Conservation (phyloP, 192 early-diverging fungal species). For the Backusella circina region DNA sequence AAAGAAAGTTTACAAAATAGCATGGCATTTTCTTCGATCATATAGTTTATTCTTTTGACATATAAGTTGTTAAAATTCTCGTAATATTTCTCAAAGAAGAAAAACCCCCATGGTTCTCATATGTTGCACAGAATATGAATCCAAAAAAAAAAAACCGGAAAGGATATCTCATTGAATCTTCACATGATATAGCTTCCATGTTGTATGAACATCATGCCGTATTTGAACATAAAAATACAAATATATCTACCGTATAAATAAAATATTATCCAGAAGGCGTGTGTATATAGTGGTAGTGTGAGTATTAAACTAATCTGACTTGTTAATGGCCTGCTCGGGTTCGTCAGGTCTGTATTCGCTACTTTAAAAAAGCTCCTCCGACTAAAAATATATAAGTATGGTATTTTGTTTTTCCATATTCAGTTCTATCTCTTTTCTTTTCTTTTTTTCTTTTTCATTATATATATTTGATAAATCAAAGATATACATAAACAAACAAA, state of each 20-base stretch:
- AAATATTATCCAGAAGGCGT: background rate
- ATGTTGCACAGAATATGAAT: slow-evolving; percentile 1
- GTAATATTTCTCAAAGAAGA: background rate
- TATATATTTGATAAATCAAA: slow-evolving; percentile 6
- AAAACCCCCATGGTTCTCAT: background rate
- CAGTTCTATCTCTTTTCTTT: background rate
- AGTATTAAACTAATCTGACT: background rate
- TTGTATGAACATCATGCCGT: background rate
- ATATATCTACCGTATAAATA: background rate
- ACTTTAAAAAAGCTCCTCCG: background rate
- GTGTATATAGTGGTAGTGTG: background rate
- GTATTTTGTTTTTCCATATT: background rate
- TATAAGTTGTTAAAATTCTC: background rate
- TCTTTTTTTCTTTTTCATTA: background rate
- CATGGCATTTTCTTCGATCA: background rate
- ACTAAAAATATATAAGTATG: background rate
- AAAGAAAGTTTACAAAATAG: background rate
- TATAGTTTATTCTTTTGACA: background rate
- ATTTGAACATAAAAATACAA: background rate
- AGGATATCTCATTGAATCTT: background rate
- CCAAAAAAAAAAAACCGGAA: background rate
- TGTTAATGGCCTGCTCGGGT: slow-evolving; percentile 1
- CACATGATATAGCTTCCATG: background rate
- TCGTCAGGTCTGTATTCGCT: background rate
- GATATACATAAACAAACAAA: background rate